Conservation (phyloP, 805 yeast species). For the Torulaspora microellipsoides region DNA sequence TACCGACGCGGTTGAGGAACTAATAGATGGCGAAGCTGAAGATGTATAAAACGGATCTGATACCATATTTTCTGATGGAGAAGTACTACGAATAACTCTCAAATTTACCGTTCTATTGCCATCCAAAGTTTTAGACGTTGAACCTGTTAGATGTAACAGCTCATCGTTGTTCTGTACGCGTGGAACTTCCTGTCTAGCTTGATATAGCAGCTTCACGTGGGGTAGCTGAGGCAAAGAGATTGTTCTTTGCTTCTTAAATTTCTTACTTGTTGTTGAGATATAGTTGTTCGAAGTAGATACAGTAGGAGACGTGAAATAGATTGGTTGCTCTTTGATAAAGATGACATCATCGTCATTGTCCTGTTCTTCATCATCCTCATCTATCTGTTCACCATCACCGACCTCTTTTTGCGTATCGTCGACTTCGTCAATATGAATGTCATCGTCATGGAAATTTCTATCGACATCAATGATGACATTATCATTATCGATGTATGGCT, state of each 20-base stretch:
- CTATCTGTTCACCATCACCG: constrained; percentile 1
- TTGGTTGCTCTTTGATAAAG: constrained; percentile 30
- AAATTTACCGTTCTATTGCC: constrained; percentile 28
- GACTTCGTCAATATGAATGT: constrained; percentile 5
- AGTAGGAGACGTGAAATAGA: constrained; percentile 12
- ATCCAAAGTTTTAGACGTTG: constrained; percentile 31
- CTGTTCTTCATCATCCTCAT: constrained; percentile 7
- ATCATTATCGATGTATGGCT: constrained; percentile 13
- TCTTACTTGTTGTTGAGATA: constrained; percentile 20
- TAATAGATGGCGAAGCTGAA: constrained; percentile 10
- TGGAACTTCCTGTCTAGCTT: constrained; percentile 17
- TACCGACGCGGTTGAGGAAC: constrained; percentile 3
- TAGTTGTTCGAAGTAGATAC: constrained; percentile 15
- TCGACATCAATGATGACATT: constrained; percentile 9
- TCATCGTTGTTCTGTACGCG: constrained; percentile 31
- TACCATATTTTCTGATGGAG: constrained; percentile 14
- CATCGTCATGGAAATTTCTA: constrained; percentile 1
- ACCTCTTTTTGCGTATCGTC: neutral
- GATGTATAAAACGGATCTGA: constrained; percentile 12
- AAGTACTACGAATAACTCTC: constrained; percentile 19
- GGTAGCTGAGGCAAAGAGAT: constrained; percentile 53
- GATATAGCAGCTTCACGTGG: constrained; percentile 42
- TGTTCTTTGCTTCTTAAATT: constrained; percentile 44
- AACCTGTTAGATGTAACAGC: constrained; percentile 30
- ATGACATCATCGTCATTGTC: constrained; percentile 29